Conservation (phyloP, 495 filamentous ascomycete genomes). For the Neurospora sp. region DNA sequence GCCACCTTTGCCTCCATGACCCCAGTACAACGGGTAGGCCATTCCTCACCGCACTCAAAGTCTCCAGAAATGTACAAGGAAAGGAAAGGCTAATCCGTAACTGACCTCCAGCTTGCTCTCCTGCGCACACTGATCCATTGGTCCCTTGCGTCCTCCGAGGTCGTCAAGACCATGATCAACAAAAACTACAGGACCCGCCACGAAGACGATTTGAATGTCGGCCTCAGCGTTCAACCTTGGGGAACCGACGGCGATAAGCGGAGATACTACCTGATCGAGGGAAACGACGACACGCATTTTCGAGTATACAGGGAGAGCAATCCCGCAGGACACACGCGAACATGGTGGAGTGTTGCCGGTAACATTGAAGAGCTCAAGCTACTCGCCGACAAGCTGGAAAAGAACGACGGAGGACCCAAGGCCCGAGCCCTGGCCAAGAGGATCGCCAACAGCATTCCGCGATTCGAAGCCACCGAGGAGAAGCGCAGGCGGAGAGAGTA, state of each 20-base stretch:
- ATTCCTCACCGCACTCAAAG: background rate
- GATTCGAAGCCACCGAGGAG: slow-evolving; percentile 95
- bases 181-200: slow-evolving; percentile 86
- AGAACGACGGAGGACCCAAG: slow-evolving; percentile 65
- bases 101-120: slow-evolving; percentile 56
- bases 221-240: slow-evolving; percentile 90
- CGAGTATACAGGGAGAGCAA: slow-evolving; percentile 93
- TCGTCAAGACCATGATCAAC: slow-evolving; percentile 66
- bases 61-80: background rate
- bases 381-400: slow-evolving; percentile 62
- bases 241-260: slow-evolving; percentile 84
- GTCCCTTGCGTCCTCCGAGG: slow-evolving; percentile 84
- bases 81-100: background rate
- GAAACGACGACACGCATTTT: slow-evolving; percentile 87
- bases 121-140: slow-evolving; percentile 77
- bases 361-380: slow-evolving; percentile 74
- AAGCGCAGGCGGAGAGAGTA: slow-evolving; percentile 93
- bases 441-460: slow-evolving; percentile 72
- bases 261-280: slow-evolving; percentile 88
- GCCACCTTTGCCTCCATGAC: slow-evolving; percentile 70
- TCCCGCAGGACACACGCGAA: slow-evolving; percentile 60
- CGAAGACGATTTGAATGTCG: slow-evolving; percentile 87
- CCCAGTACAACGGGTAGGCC: slow-evolving; percentile 67
- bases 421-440: slow-evolving; percentile 65
- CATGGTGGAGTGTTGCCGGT: slow-evolving; percentile 90